These are phyloP conservation scores for Alternaria sp. DNA, from an alignment of 2,329 filamentous ascomycete genomes.

Conservation along the genomic window DNA sequence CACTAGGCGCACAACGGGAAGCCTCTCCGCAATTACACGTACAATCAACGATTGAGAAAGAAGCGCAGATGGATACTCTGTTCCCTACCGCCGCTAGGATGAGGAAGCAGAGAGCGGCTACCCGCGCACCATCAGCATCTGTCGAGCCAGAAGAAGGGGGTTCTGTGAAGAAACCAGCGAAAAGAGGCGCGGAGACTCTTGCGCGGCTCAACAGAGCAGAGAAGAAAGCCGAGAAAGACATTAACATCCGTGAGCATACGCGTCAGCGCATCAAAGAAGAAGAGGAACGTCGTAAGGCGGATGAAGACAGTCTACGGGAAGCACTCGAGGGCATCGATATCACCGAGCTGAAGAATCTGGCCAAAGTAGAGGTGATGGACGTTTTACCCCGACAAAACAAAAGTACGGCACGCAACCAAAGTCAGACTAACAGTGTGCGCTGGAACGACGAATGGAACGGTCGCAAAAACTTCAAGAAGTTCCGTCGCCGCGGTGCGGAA, in stretches of 20 bases:
- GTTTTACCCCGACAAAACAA: constrained; percentile 57
- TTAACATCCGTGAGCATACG: constrained; percentile 65
- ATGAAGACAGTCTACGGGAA: constrained; percentile 69
- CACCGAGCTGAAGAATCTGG: constrained; percentile 74
- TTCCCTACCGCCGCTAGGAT: constrained; percentile 79
- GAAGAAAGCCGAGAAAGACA: constrained; percentile 62
- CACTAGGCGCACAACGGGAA: constrained; percentile 34
- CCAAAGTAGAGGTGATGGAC: constrained; percentile 79
- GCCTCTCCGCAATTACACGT: constrained; percentile 39
- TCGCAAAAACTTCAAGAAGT: constrained; percentile 94
- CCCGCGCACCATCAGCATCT: constrained; percentile 38
- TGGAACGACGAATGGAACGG: constrained; percentile 95
- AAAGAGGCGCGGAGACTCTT: constrained; percentile 51
- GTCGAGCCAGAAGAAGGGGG: constrained; percentile 52
- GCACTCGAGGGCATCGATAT: constrained; percentile 72
- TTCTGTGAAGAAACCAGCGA: constrained; percentile 25
- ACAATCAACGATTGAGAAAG: constrained; percentile 48
- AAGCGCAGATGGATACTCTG: constrained; percentile 73
- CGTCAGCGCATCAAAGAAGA: constrained; percentile 61
- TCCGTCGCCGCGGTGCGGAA: constrained; percentile 61
- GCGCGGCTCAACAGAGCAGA: constrained; percentile 47
- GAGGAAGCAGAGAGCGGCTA: constrained; percentile 71
- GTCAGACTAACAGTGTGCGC: constrained; percentile 61
- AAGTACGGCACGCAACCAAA: constrained; percentile 23
- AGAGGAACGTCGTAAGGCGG: constrained; percentile 62